Evolutionary conservation across 1,284 basidiomycete species (phyloP).

Genomic region (Tylopilus microsporus): DNA sequence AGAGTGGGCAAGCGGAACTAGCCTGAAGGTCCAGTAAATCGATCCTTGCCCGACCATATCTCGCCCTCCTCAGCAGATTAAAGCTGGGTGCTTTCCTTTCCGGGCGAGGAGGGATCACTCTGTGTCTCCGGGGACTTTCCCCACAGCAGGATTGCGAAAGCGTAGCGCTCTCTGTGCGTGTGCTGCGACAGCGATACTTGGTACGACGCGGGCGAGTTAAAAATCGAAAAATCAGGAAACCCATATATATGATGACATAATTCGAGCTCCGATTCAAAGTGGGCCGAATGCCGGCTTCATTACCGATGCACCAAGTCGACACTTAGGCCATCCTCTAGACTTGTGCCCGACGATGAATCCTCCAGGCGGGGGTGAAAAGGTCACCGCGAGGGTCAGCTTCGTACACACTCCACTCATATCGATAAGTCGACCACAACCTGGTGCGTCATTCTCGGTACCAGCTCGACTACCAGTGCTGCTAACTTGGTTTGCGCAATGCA

Average conservation of each 20-base stretch:
- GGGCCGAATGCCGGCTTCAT: background rate
- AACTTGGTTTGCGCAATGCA: slow-evolving; percentile 23
- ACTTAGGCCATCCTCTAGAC: background rate
- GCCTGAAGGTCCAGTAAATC: slow-evolving; percentile 32
- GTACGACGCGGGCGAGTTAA: slow-evolving; percentile 43
- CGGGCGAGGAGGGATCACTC: slow-evolving; percentile 51
- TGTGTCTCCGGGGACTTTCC: slow-evolving; percentile 89
- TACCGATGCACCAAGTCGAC: background rate
- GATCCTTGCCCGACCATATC: slow-evolving; percentile 46
- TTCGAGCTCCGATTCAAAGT: slow-evolving; percentile 27
- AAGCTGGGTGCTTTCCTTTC: slow-evolving; percentile 68
- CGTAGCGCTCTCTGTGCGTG: slow-evolving; percentile 54
- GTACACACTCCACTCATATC: slow-evolving; percentile 27
- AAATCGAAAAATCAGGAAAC: background rate
- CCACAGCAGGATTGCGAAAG: slow-evolving; percentile 61
- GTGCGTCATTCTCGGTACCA: slow-evolving; percentile 13
- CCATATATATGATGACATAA: slow-evolving; percentile 3
- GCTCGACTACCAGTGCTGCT: background rate
- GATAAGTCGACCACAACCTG: slow-evolving; percentile 23
- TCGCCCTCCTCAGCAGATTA: slow-evolving; percentile 49
- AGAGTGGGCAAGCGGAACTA: slow-evolving; percentile 50
- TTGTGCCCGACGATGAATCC: slow-evolving; percentile 19
- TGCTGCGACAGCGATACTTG: slow-evolving; percentile 84
- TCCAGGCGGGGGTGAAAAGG: slow-evolving; percentile 16
- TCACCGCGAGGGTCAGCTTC: slow-evolving; percentile 19